phyloP scores from a whole-genome alignment of 768 basidiomycete genomes.

The Termitomyces sp. region DNA sequence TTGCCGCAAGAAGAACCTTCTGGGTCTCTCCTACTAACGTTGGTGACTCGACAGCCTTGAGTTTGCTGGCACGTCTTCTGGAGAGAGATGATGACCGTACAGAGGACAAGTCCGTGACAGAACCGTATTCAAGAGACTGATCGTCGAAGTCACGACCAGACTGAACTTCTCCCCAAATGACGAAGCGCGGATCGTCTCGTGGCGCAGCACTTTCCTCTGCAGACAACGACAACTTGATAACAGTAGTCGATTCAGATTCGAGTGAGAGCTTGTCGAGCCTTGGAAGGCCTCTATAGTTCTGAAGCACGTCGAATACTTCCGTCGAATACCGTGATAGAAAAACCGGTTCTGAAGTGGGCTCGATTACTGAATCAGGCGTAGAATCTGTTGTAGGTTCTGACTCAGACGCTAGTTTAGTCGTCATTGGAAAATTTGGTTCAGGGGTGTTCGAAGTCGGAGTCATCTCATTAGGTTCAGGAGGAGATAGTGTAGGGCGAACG shows the following conservation, averaged over 20 bases:
- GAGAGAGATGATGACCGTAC: conserved; percentile 27
- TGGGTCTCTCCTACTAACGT: conserved; percentile 23
- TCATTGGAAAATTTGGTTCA: conserved; percentile 5
- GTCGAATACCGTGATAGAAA: conserved; percentile 62
- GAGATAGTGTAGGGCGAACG: conserved; percentile 9
- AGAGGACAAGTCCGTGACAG: conserved; percentile 24
- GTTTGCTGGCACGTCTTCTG: conserved; percentile 27
- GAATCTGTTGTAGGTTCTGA: not conserved
- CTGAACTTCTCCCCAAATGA: conserved; percentile 75
- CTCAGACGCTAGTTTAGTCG: conserved; percentile 13
- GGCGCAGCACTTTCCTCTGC: conserved; percentile 66
- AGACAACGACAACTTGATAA: conserved; percentile 66
- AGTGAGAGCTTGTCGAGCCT: conserved; percentile 60
- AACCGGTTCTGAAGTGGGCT: conserved; percentile 42
- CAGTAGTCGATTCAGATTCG: conserved; percentile 52
- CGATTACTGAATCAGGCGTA: conserved; percentile 11
- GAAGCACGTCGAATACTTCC: conserved; percentile 75
- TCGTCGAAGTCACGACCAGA: conserved; percentile 27
- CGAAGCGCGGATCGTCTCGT: conserved; percentile 84
- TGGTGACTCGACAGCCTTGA: conserved; percentile 25
- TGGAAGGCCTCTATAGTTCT: conserved; percentile 74
- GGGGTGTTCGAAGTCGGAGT: conserved; percentile 11
- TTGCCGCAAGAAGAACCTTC: conserved; percentile 76
- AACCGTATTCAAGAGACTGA: conserved; percentile 27
- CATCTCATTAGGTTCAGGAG: conserved; percentile 5